phyloP scores from a whole-genome alignment of 306 rosid species.

The Boehmeria nivea region DNA sequence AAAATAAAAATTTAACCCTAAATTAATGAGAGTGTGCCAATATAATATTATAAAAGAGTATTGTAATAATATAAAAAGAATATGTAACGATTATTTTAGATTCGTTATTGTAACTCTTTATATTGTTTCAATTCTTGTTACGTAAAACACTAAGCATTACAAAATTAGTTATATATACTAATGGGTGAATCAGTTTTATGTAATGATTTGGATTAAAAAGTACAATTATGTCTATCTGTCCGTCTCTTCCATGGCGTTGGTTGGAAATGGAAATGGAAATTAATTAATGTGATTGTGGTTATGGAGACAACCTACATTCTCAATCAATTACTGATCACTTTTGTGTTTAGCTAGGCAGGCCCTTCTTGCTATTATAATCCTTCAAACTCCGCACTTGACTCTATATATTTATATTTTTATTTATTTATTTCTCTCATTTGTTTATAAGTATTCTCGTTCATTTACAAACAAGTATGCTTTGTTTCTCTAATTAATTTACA shows the following conservation, averaged over 20 bases:
- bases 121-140: too few species aligned
- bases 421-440: constrained; percentile 1
- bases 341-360: background rate
- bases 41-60: too few species aligned
- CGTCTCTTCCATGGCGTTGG: background rate
- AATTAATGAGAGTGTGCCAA: too few species aligned
- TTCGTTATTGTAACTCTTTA: too few species aligned
- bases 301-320: constrained; percentile 38
- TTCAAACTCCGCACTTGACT: background rate
- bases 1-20: too few species aligned
- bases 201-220: background rate
- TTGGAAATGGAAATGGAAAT: constrained; percentile 5
- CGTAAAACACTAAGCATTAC: too few species aligned
- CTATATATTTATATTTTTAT: background rate
- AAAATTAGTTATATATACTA: too few species aligned
- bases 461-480: constrained; percentile 22
- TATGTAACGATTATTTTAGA: too few species aligned
- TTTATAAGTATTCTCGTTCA: constrained; percentile 1
- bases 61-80: too few species aligned
- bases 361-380: background rate
- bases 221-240: constrained; percentile 11
- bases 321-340: constrained; percentile 23
- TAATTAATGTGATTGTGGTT: constrained; percentile 26
- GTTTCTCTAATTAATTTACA: constrained; percentile 64
- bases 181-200: too few species aligned